phyloP scores from a whole-genome alignment of 1,284 basidiomycete genomes.

The Rhodotorula mucilaginosa region DNA sequence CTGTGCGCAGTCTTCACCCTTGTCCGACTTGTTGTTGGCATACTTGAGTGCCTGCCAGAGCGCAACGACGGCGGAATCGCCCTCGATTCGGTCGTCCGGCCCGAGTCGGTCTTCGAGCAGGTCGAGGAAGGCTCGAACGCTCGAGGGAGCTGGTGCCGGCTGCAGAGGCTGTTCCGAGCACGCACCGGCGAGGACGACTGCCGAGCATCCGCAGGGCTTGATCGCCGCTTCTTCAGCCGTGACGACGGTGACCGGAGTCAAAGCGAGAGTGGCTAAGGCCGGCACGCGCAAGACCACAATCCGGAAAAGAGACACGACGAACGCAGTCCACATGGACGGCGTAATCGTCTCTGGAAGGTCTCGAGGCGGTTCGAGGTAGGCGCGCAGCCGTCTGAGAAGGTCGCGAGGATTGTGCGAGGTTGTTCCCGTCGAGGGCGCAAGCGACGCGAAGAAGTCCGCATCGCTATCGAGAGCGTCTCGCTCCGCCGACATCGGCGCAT shows the following conservation, averaged over 20 bases:
- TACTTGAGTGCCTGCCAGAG: conserved; percentile 37
- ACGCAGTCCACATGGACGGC: conserved; percentile 7
- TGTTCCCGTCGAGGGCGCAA: not conserved
- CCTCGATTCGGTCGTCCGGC: not conserved
- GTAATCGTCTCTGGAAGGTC: conserved; percentile 13
- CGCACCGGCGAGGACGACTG: not conserved
- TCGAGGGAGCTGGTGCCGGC: not conserved
- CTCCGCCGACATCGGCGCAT: no score
- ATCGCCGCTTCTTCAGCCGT: no score
- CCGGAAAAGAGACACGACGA: conserved; percentile 25
- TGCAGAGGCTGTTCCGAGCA: not conserved
- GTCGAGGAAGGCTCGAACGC: conserved; percentile 25
- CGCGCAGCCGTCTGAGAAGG: conserved; percentile 17
- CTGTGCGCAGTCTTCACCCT: not conserved
- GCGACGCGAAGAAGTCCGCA: conserved; percentile 2
- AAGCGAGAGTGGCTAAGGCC: conserved; percentile 22
- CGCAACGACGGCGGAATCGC: not conserved
- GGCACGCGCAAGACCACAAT: conserved; percentile 32
- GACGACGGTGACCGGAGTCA: not conserved
- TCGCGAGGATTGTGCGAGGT: not conserved
- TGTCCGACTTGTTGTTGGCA: not conserved
- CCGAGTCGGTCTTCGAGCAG: conserved; percentile 14
- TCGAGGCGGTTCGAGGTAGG: conserved; percentile 16
- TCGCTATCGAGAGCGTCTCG: not conserved
- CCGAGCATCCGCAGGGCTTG: not conserved